Conservation (phyloP, 1,284 basidiomycete species). For the Entoloma clypeatum region DNA sequence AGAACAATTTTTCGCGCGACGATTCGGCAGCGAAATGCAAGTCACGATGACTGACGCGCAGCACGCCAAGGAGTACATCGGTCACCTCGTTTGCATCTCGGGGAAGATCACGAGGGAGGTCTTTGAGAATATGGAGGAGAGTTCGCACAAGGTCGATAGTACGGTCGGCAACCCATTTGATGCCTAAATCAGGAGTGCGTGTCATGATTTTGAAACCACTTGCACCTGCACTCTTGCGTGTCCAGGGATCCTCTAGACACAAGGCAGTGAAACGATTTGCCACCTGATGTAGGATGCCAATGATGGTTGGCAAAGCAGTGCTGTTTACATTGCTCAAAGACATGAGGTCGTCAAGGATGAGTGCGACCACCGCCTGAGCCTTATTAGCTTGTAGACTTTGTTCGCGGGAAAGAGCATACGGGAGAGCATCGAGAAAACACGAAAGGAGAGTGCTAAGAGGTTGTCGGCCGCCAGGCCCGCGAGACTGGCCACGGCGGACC, state of each 20-base stretch:
- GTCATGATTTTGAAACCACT: slow-evolving; percentile 80
- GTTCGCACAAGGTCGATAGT: slow-evolving; percentile 91
- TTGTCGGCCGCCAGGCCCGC: slow-evolving; percentile 50
- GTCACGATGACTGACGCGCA: slow-evolving; percentile 67
- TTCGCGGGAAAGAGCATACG: slow-evolving; percentile 66
- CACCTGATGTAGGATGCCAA: slow-evolving; percentile 71
- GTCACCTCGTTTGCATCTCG: slow-evolving; percentile 79
- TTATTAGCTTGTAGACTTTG: slow-evolving; percentile 56
- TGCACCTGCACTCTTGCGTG: slow-evolving; percentile 84
- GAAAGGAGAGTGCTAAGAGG: slow-evolving; percentile 61
- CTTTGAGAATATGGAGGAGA: slow-evolving; percentile 91
- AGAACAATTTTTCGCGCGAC: slow-evolving; percentile 51
- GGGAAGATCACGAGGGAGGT: slow-evolving; percentile 90
- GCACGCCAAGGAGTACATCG: slow-evolving; percentile 74
- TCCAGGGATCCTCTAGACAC: slow-evolving; percentile 89
- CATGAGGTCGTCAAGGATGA: slow-evolving; percentile 69
- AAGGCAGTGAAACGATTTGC: slow-evolving; percentile 77
- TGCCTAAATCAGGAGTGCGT: slow-evolving; percentile 64
- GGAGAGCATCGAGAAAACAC: slow-evolving; percentile 76
- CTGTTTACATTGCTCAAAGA: slow-evolving; percentile 45
- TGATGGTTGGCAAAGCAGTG: slow-evolving; percentile 50
- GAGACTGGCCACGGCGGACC: slow-evolving; percentile 51
- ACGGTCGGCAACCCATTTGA: slow-evolving; percentile 83
- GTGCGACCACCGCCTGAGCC: slow-evolving; percentile 56
- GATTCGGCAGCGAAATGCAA: slow-evolving; percentile 42